Percentiles rank a stretch among this genome's conserved stretches.
Evolutionary conservation across 2,329 filamentous ascomycete species (phyloP).

Genomic region (Neoscytalidium dimidiatum): DNA sequence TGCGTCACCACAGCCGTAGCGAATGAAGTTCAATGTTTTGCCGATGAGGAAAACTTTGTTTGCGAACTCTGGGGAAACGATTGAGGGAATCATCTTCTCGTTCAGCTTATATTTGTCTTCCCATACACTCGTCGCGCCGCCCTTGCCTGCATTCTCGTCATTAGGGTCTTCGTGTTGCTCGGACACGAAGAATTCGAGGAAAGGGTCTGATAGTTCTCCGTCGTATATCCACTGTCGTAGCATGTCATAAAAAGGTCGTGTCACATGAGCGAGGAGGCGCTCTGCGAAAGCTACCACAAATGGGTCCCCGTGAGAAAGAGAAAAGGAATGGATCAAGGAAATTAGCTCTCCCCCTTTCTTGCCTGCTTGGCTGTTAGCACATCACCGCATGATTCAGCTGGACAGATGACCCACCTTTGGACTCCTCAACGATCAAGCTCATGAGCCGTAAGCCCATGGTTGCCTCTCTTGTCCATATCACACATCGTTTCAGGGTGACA

Average conservation of each 20-base stretch:
- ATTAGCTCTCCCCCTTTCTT: slow-evolving; percentile 90
- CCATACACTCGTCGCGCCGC: slow-evolving; percentile 86
- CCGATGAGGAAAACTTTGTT: slow-evolving; percentile 97
- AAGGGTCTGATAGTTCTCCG: slow-evolving; percentile 95
- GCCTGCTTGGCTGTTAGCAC: slow-evolving; percentile 33
- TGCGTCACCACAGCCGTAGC: slow-evolving; percentile 90
- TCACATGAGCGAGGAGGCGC: slow-evolving; percentile 81
- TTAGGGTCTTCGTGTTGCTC: slow-evolving; percentile 66
- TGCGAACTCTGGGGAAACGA: slow-evolving; percentile 90
- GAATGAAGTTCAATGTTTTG: slow-evolving; percentile 97
- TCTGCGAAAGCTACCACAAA: slow-evolving; percentile 94
- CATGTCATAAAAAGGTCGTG: slow-evolving; percentile 94
- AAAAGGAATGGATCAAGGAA: slow-evolving; percentile 89
- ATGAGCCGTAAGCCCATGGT: slow-evolving; percentile 93
- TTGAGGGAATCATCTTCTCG: slow-evolving; percentile 84
- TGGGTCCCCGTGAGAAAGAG: slow-evolving; percentile 90
- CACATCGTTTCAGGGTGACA: slow-evolving; percentile 91
- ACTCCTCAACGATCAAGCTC: slow-evolving; percentile 91
- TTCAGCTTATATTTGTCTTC: slow-evolving; percentile 94
- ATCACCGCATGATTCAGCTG: too few relatives aligned
- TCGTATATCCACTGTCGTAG: slow-evolving; percentile 97
- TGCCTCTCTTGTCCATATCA: slow-evolving; percentile 96
- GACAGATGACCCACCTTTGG: slow-evolving; percentile 60
- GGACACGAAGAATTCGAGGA: slow-evolving; percentile 90
- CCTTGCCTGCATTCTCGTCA: slow-evolving; percentile 44